phyloP scores from a whole-genome alignment of 2,329 filamentous ascomycete species.

The Pseudogymnoascus sp. region DNA sequence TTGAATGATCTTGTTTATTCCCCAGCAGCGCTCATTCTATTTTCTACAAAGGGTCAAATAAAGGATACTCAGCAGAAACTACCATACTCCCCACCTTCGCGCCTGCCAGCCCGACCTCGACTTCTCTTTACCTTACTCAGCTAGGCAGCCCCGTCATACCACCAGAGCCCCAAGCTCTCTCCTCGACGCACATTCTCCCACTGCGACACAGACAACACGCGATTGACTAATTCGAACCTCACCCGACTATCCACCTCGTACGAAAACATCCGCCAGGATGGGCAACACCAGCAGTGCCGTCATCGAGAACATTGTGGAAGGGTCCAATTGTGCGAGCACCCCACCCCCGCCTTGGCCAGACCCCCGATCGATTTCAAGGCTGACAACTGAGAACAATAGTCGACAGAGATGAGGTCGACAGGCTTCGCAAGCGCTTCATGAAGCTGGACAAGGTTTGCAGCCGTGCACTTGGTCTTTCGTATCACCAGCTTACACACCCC shows the following conservation, averaged over 20 bases:
- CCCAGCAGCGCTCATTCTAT: not conserved
- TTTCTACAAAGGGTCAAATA: not conserved
- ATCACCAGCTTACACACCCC: slow-evolving; percentile 5
- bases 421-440: slow-evolving; percentile 95
- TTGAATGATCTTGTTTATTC: not conserved
- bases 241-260: not conserved
- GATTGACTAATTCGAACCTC: not conserved
- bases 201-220: not conserved
- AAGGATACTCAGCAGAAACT: not conserved
- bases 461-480: not conserved
- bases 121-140: not conserved
- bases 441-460: slow-evolving; percentile 89
- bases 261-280: slow-evolving; percentile 39
- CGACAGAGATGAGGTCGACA: slow-evolving; percentile 93
- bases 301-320: slow-evolving; percentile 92
- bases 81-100: not conserved
- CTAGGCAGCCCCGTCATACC: not conserved
- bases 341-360: slow-evolving; percentile 3
- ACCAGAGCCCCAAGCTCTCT: slow-evolving; percentile 3
- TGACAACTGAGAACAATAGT: slow-evolving; percentile 46
- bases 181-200: not conserved
- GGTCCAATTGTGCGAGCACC: slow-evolving; percentile 73
- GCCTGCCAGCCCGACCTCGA: not conserved
- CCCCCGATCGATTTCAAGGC: not conserved
- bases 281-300: slow-evolving; percentile 66